Evolutionary conservation across 164 flowering plant species (phyloP).

Genomic region (Litsea cubeba): DNA sequence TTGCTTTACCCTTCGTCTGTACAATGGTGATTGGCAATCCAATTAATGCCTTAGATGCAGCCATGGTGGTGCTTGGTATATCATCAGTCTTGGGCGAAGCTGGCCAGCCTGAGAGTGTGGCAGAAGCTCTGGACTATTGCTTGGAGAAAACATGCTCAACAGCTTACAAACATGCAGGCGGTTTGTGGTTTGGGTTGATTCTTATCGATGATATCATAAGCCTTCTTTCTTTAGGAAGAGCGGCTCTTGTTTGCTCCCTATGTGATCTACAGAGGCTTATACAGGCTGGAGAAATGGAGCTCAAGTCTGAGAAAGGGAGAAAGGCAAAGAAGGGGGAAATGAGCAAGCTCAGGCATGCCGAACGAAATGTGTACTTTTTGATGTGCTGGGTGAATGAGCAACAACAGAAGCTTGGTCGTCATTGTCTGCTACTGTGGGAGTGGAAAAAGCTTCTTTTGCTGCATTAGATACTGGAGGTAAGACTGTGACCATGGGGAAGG

Average conservation of each 20-base stretch:
- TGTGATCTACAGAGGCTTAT: conserved; percentile 64
- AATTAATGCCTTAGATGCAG: conserved; percentile 65
- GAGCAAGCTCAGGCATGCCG: conserved; percentile 55
- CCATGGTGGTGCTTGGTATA: conserved; percentile 47
- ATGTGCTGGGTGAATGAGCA: conserved; percentile 93
- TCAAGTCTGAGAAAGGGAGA: conserved; percentile 39
- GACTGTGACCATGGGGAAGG: conserved; percentile 8
- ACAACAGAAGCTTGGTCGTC: conserved; percentile 63
- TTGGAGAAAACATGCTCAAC: conserved; percentile 80
- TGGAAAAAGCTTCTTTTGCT: conserved; percentile 42
- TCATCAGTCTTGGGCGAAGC: conserved; percentile 70
- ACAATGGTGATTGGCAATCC: conserved; percentile 88
- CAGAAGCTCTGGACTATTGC: conserved; percentile 55
- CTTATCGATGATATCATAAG: conserved; percentile 52
- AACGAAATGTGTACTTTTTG: conserved; percentile 59
- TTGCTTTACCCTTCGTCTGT: conserved; percentile 84
- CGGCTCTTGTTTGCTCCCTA: conserved; percentile 56
- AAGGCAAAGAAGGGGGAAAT: conserved; percentile 36
- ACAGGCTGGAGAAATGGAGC: conserved; percentile 44
- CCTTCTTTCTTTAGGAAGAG: conserved; percentile 48
- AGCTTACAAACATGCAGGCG: conserved; percentile 61
- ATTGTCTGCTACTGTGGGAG: conserved; percentile 42
- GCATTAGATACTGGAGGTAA: conserved; percentile 15
- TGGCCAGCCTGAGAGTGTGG: conserved; percentile 55
- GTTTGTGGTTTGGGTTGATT: conserved; percentile 54